Evolutionary conservation across 805 yeast genomes (phyloP).

Genomic region (Torulaspora microellipsoides): DNA sequence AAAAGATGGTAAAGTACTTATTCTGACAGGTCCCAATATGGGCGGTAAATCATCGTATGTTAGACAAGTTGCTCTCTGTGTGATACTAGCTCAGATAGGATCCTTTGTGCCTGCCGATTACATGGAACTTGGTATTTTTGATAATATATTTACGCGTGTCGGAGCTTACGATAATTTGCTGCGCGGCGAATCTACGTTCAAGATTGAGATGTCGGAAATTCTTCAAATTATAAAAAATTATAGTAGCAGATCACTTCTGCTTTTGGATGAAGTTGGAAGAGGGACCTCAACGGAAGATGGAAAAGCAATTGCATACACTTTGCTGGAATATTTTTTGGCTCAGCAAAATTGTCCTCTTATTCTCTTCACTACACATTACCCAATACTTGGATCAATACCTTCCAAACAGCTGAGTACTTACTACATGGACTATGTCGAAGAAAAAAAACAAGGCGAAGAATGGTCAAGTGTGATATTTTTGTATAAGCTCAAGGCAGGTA

Average conservation of each 20-base stretch:
- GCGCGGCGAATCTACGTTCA: conserved; percentile 77
- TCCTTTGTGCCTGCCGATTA: conserved; percentile 45
- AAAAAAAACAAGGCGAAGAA: conserved; percentile 34
- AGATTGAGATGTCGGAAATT: conserved; percentile 95
- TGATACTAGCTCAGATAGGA: conserved; percentile 56
- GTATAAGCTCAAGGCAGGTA: conserved; percentile 47
- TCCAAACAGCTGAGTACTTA: conserved; percentile 46
- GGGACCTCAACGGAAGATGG: conserved; percentile 86
- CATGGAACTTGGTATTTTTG: conserved; percentile 64
- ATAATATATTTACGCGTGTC: conserved; percentile 56
- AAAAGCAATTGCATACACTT: conserved; percentile 70
- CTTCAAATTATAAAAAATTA: conserved; percentile 81
- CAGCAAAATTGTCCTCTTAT: conserved; percentile 46
- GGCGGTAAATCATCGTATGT: conserved; percentile 60
- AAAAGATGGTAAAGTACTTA: conserved; percentile 46
- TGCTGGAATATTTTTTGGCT: conserved; percentile 53
- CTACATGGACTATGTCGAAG: conserved; percentile 64
- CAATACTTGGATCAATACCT: conserved; percentile 54
- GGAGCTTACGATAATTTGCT: conserved; percentile 80
- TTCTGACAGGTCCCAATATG: conserved; percentile 64
- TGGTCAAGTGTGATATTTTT: conserved; percentile 46
- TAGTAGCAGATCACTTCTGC: conserved; percentile 69
- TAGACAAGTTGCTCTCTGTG: conserved; percentile 46
- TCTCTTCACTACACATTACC: conserved; percentile 82
- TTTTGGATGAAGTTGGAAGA: conserved; percentile 93